Evolutionary conservation across 1,284 basidiomycete genomes (phyloP).

Genomic region (Ceratobasidium sp.): DNA sequence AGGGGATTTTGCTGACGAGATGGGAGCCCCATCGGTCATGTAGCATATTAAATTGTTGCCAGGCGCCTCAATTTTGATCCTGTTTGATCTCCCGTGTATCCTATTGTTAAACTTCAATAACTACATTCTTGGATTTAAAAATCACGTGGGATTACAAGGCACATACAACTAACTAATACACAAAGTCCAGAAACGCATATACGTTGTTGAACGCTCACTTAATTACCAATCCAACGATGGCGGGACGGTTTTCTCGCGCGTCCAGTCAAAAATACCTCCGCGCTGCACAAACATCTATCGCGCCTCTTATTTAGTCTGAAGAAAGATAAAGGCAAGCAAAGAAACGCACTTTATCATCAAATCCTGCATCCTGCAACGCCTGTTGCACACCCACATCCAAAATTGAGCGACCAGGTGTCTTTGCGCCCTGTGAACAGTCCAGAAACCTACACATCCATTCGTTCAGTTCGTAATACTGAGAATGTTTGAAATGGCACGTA

Average conservation of each 20-base stretch:
- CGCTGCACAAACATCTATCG: slow-evolving; percentile 51
- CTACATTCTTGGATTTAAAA: no score
- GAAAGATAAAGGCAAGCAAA: not conserved
- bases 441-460: slow-evolving; percentile 50
- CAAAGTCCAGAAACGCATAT: no score
- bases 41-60: no score
- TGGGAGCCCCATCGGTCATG: no score
- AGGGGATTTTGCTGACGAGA: no score
- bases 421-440: slow-evolving; percentile 51
- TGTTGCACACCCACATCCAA: slow-evolving; percentile 55
- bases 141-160: no score
- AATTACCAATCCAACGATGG: slow-evolving; percentile 26
- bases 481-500: slow-evolving; percentile 29
- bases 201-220: not conserved
- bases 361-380: slow-evolving; percentile 56
- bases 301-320: not conserved
- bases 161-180: no score
- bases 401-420: slow-evolving; percentile 54
- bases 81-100: no score
- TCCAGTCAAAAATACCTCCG: slow-evolving; percentile 56
- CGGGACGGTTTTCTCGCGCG: slow-evolving; percentile 34
- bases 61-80: no score
- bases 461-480: no score
- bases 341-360: slow-evolving; percentile 50
- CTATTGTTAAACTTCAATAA: no score